Conservation (phyloP, 2,329 filamentous ascomycete species). For the Fusarium tjaetaba region DNA sequence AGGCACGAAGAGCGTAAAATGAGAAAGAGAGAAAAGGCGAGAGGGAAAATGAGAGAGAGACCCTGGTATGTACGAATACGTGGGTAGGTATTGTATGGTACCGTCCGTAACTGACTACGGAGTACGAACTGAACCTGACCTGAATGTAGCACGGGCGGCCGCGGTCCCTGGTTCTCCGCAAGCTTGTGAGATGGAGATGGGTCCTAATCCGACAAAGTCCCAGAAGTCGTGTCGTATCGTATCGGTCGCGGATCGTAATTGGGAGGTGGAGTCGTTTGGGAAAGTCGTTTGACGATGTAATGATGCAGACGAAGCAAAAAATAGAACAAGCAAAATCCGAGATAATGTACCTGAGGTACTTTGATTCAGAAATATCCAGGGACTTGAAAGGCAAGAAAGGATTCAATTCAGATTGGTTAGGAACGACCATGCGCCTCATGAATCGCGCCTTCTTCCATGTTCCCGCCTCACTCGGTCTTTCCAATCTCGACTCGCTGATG, state of each 20-base stretch:
- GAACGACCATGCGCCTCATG: conserved; percentile 5
- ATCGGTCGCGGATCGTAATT: conserved; percentile 39
- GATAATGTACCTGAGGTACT: neutral
- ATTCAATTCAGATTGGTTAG: neutral
- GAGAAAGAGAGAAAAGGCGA: conserved; percentile 10
- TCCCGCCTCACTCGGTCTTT: conserved; percentile 20
- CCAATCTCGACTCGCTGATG: conserved; percentile 18
- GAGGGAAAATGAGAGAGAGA: conserved; percentile 3
- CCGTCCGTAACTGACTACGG: neutral
- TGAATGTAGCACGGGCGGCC: conserved; percentile 20
- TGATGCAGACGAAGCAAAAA: conserved; percentile 23
- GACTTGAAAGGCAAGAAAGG: neutral
- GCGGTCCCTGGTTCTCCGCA: conserved; percentile 35
- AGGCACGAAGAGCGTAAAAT: conserved; percentile 18
- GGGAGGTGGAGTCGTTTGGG: conserved; percentile 28
- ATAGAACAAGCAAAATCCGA: neutral
- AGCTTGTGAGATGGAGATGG: conserved; percentile 34
- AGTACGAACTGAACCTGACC: conserved; percentile 2
- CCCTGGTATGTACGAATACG: conserved; percentile 32
- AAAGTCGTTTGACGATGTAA: conserved; percentile 24
- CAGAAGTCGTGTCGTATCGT: conserved; percentile 35
- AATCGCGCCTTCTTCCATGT: conserved; percentile 11
- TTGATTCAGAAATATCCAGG: neutral
- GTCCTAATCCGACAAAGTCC: conserved; percentile 21
- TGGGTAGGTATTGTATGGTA: conserved; percentile 20